These are phyloP conservation scores for Botrytis elliptica DNA, from an alignment of 2,329 filamentous ascomycete genomes.

Conservation along the genomic window DNA sequence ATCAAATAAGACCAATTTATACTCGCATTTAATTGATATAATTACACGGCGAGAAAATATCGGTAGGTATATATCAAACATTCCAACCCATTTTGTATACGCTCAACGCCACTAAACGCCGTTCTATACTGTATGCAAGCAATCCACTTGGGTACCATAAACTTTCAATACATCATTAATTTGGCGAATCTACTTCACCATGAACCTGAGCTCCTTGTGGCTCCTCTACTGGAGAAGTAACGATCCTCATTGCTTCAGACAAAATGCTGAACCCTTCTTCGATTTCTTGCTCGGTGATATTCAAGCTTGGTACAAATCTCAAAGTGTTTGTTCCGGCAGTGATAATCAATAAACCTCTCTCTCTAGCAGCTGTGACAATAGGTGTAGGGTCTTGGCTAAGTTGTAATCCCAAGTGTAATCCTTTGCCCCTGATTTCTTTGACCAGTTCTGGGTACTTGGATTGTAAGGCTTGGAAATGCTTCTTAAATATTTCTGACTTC, in stretches of 20 bases:
- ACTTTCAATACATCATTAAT: constrained; percentile 23
- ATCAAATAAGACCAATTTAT: neutral
- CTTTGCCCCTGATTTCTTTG: constrained; percentile 75
- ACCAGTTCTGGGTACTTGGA: constrained; percentile 68
- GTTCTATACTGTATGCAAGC: neutral
- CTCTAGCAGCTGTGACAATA: constrained; percentile 81
- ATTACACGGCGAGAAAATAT: neutral
- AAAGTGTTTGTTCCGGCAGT: constrained; percentile 91
- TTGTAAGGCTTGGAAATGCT: constrained; percentile 56
- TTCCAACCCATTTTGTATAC: constrained; percentile 3
- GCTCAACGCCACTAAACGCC: constrained; percentile 7
- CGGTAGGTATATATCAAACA: neutral
- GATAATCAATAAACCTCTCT: constrained; percentile 85
- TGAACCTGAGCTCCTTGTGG: constrained; percentile 28
- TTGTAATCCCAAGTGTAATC: constrained; percentile 85
- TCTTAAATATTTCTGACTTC: constrained; percentile 62
- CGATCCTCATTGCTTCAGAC: constrained; percentile 57
- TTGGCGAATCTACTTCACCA: constrained; percentile 35
- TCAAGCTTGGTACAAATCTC: constrained; percentile 84
- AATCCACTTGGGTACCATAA: neutral
- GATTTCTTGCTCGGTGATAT: constrained; percentile 79
- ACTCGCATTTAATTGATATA: neutral
- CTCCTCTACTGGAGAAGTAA: constrained; percentile 23
- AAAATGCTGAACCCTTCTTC: constrained; percentile 73
- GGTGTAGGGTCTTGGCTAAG: constrained; percentile 68